Percentiles rank a stretch among this genome's conserved stretches.
Conservation (phyloP, 306 rosid genomes). For the Gleditsia sinensis region DNA sequence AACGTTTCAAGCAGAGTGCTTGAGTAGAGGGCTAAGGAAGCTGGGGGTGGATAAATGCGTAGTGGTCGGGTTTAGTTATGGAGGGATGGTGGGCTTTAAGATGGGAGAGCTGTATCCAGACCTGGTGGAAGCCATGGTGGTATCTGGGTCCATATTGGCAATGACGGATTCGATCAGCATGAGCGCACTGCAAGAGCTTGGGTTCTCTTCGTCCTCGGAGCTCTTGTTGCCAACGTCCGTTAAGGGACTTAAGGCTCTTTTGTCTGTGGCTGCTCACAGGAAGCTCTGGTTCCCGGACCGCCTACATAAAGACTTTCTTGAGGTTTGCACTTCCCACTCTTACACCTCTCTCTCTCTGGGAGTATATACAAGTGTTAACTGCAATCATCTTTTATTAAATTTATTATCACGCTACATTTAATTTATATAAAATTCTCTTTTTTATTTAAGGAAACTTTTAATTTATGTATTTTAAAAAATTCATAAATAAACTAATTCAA, state of each 20-base stretch:
- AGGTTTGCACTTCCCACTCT: conserved; percentile 44
- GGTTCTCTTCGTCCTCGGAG: conserved; percentile 64
- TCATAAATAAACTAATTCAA: no score
- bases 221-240: conserved; percentile 65
- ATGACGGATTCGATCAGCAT: conserved; percentile 44
- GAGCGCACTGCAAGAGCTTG: conserved; percentile 37
- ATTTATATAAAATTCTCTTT: no score
- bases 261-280: conserved; percentile 55
- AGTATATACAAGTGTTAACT: no score
- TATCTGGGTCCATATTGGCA: conserved; percentile 57
- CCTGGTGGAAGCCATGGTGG: conserved; percentile 51
- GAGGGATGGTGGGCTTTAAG: conserved; percentile 80
- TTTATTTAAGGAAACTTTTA: no score
- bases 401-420: no score
- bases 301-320: conserved; percentile 55
- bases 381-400: no score
- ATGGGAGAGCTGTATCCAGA: conserved; percentile 67
- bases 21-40: conserved; percentile 58
- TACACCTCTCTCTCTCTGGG: no score
- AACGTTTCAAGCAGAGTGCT: conserved; percentile 74
- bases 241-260: conserved; percentile 52
- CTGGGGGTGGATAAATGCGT: conserved; percentile 70
- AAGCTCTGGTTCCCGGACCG: conserved; percentile 62
- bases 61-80: conserved; percentile 82
- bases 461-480: no score